Evolutionary conservation across 805 yeast species (phyloP).

Genomic region (Grigorovia humatica): DNA sequence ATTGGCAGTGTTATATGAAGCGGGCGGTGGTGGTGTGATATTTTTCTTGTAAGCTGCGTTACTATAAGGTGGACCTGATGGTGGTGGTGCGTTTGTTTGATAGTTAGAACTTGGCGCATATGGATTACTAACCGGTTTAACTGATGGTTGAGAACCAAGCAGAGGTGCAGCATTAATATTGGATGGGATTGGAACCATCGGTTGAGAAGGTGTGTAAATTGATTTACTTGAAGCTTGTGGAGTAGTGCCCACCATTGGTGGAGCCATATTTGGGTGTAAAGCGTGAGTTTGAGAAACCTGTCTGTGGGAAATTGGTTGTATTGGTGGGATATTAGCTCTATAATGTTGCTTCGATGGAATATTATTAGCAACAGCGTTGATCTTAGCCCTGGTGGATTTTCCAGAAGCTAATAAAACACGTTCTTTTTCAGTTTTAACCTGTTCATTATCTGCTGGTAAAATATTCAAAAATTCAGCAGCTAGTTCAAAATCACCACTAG

Average conservation of each 20-base stretch:
- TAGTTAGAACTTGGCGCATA: conserved; percentile 6
- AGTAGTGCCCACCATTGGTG: conserved; percentile 1
- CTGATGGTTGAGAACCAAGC: conserved; percentile 4
- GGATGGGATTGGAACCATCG: conserved; percentile 1
- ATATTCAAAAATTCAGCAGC: conserved; percentile 61
- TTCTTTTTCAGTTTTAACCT: conserved; percentile 63
- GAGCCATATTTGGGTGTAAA: not conserved
- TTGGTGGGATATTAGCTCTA: conserved; percentile 2
- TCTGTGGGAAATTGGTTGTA: not conserved
- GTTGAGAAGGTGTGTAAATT: conserved; percentile 1
- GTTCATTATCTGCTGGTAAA: conserved; percentile 66
- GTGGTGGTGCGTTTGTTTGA: not conserved
- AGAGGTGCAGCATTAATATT: conserved; percentile 4
- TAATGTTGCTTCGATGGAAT: not conserved
- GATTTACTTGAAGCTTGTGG: not conserved
- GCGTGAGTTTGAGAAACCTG: not conserved
- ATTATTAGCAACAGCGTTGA: not conserved
- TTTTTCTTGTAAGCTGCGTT: not conserved
- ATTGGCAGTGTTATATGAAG: not conserved
- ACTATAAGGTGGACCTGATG: not conserved
- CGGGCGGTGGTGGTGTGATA: not conserved
- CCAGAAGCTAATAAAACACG: conserved; percentile 64
- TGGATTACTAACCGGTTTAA: conserved; percentile 6
- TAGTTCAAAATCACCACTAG: conserved; percentile 73
- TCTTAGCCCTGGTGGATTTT: conserved; percentile 11